Evolutionary conservation across 2,329 filamentous ascomycete genomes (phyloP).

Genomic region (Colletotrichum sp.): DNA sequence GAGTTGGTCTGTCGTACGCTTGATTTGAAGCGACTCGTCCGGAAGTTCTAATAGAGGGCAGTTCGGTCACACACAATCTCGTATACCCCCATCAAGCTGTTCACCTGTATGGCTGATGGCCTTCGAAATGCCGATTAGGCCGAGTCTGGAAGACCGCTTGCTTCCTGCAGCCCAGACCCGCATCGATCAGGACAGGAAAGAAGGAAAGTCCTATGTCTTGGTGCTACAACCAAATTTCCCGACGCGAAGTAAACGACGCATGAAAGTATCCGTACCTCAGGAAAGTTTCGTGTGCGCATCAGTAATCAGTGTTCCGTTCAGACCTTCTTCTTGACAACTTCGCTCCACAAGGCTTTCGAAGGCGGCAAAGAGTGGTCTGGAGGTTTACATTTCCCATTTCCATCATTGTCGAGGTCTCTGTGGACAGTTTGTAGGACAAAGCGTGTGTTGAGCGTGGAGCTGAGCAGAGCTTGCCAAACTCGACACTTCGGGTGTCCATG

Average conservation of each 20-base stretch:
- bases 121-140: not conserved
- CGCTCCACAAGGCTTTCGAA: not conserved
- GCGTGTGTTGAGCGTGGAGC: not conserved
- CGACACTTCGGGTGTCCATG: not conserved
- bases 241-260: not conserved
- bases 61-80: not conserved
- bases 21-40: fast-evolving
- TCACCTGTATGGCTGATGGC: fast-evolving
- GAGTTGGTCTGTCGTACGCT: fast-evolving
- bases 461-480: not conserved
- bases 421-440: fast-evolving
- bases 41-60: not conserved
- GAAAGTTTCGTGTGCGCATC: not conserved
- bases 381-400: not conserved
- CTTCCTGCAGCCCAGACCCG: not conserved
- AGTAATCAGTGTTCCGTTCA: not conserved
- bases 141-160: not conserved
- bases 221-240: not conserved
- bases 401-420: not conserved
- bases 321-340: not conserved
- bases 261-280: not conserved
- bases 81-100: not conserved
- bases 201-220: fast-evolving
- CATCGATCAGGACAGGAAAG: not conserved
- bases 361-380: not conserved